Evolutionary conservation across 805 yeast genomes (phyloP).

Genomic region (Zygosaccharomyces bailii): DNA sequence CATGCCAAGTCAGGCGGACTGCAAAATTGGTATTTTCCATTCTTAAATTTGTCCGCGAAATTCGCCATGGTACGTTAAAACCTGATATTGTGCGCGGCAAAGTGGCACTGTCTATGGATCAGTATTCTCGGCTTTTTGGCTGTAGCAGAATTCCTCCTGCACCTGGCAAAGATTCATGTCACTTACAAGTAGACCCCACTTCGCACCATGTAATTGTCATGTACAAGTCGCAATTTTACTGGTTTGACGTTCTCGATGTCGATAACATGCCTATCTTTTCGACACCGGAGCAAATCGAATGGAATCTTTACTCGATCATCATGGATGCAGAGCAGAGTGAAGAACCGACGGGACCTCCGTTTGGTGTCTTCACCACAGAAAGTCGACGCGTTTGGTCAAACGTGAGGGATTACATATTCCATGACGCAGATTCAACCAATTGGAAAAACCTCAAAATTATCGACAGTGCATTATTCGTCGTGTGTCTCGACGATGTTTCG

Average conservation of each 20-base stretch:
- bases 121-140: conserved; percentile 81
- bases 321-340: conserved; percentile 53
- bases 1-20: conserved; percentile 69
- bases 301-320: conserved; percentile 71
- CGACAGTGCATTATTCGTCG: conserved; percentile 77
- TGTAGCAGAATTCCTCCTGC: conserved; percentile 82
- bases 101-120: conserved; percentile 81
- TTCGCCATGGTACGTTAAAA: conserved; percentile 68
- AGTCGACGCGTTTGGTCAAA: conserved; percentile 85
- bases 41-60: conserved; percentile 73
- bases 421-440: conserved; percentile 48
- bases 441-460: conserved; percentile 67
- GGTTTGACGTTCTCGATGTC: conserved; percentile 87
- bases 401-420: conserved; percentile 52
- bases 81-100: conserved; percentile 65
- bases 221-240: conserved; percentile 84
- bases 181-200: conserved; percentile 73
- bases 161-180: conserved; percentile 57
- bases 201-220: conserved; percentile 80
- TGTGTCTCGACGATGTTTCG: conserved; percentile 77
- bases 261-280: conserved; percentile 62
- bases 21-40: conserved; percentile 74
- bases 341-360: conserved; percentile 76
- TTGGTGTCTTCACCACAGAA: conserved; percentile 88
- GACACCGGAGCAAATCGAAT: conserved; percentile 67